phyloP scores from a whole-genome alignment of 352 stramenopile genomes.

The Phytopythium kandeliae region DNA sequence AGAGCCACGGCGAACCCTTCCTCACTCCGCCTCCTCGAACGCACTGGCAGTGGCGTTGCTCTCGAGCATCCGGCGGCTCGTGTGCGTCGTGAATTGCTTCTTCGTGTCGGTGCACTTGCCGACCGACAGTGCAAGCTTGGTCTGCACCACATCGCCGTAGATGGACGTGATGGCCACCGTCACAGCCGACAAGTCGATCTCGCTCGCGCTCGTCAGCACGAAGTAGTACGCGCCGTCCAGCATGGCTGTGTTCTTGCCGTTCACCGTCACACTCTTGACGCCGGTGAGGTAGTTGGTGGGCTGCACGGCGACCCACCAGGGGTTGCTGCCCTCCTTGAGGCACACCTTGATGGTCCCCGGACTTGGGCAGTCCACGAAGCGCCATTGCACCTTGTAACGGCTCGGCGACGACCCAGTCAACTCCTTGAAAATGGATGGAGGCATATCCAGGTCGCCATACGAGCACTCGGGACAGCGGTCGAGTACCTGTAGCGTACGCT shows the following conservation, averaged over 20 bases:
- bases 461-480: conserved; percentile 37
- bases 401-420: conserved; percentile 23
- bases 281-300: conserved; percentile 27
- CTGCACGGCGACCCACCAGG: conserved; percentile 32
- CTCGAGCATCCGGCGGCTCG: background rate
- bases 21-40: background rate
- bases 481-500: conserved; percentile 16
- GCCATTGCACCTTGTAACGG: conserved; percentile 23
- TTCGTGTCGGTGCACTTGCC: conserved; percentile 26
- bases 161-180: conserved; percentile 26
- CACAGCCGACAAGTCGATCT: conserved; percentile 12
- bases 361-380: conserved; percentile 35
- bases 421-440: conserved; percentile 20
- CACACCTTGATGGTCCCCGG: conserved; percentile 27
- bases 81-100: conserved; percentile 19
- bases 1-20: background rate
- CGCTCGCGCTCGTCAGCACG: conserved; percentile 17
- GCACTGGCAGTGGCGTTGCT: background rate
- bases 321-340: conserved; percentile 29
- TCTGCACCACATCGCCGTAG: conserved; percentile 18
- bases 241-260: conserved; percentile 16
- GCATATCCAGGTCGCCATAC: conserved; percentile 31
- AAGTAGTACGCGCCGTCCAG: conserved; percentile 31
- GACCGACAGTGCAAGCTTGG: conserved; percentile 17
- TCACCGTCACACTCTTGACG: conserved; percentile 32